Base-by-base conservation (phyloP, 768 basidiomycete species). In the Phanerochaete carnosa region DNA sequence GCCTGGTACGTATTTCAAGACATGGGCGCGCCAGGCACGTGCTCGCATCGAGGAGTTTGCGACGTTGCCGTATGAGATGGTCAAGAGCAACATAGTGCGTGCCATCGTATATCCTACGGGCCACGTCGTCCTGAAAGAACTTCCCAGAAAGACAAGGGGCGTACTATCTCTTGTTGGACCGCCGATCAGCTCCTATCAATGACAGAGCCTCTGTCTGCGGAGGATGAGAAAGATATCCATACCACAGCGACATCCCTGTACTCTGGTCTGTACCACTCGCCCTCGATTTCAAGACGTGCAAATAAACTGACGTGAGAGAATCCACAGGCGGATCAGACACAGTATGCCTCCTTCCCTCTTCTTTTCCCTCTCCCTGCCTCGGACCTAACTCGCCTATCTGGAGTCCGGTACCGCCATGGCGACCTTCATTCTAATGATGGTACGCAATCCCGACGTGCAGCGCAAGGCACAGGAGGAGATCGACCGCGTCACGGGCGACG, bases 151-250 rank as follows among this genome's bases (percentile, higher is more conserved):
- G 45, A 5, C n/a, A 19, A 6, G 16, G 23, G 45, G 19, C 6
- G 16, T 7, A 46, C 7, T n/a, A 7, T 8, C 3, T 25, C 28
- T 8, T 26, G 49, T 29, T 30, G 49, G 25, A 25, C 9, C 28
- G 25, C 9, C 15, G 49, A 51, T 7, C 6, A 46, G 16, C 45
- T 46, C 6, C 23, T 46, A 19, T 7, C 6, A 19, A 7, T 19
- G 19, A 5, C 19, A 7, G 45, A 46, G 45, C 45, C 45, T 46
- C 67, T 65, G 25, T 78, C 28, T 3, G 12, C 28, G 11, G 39
- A 80, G 67, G 79, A 87, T 60, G 85, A 88, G 61, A 85, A 88
- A 59, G 72, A 79, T 54, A 19, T 46, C 19, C 45, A 19, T 7
- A 7, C 7, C 8, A 46, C 45, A 7, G 45, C 45, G 16, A 46